Base-by-base conservation (phyloP, 2,329 filamentous ascomycete genomes). In the Penicillium sp. region DNA sequence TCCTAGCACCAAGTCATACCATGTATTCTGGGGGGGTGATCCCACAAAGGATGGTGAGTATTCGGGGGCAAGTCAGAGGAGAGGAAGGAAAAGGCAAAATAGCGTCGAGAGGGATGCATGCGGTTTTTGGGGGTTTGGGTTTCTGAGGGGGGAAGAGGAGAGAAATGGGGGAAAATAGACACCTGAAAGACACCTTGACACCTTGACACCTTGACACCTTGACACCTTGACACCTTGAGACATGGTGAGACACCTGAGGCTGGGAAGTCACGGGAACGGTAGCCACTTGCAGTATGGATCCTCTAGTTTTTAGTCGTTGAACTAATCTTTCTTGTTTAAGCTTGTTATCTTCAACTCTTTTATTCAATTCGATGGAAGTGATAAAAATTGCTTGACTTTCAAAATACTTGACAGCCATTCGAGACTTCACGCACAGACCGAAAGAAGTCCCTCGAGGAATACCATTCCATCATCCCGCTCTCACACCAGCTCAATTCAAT, bases 251-350 rank as follows among this genome's bases (percentile, higher is more conserved):
- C 30, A 37, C 22, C n/a, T 28, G 33, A 58, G 50, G 58, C 47
- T 26, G 33, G 17, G 9, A 26, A 37, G 58, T 61, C 61, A 63
- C 58, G 58, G 58, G 61, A 54, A 12, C 53, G 6, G 15, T 19
- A 57, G 40, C 53, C 53, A 44, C 37, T 56, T 38, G n/a, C 30
- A 28, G 47, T 28, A 37, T 37, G 35, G 35, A 5, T 13, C 13
- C 35, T 24, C 42, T 33, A 8, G 38, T 17, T 9, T 47, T 13
- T 17, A 15, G 9, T 17, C 9, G 17, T 28, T 26, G 6, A 28
- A 24, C 24, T 2, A 28, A 17, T 30, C 37, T 45, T 57, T 1
- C 4, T 24, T 37, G 28, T 30, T 51, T 53, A 13, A 2, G 12
- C 19, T 38, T 37, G 26, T 40, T 28, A 30, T 19, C 28, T 22